Percentiles rank a stretch among this genome's conserved stretches.
phyloP scores from a whole-genome alignment of 2,329 filamentous ascomycete species.

The Penicillium polonicum region DNA sequence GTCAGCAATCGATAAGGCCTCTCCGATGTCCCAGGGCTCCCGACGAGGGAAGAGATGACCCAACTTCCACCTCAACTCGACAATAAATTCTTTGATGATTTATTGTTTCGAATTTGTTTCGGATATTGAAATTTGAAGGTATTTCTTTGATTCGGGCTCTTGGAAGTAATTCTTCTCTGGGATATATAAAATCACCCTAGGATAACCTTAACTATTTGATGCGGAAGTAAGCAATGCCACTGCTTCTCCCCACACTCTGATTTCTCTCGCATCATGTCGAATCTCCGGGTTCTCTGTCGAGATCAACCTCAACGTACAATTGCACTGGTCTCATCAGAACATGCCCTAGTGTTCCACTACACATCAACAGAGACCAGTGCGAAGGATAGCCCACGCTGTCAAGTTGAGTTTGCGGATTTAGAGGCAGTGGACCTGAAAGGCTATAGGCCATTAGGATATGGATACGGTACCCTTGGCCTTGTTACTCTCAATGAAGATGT shows the following conservation, averaged over 20 bases:
- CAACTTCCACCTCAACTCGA: neutral
- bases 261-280: conserved; percentile 46
- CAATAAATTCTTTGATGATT: neutral
- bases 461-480: conserved; percentile 83
- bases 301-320: conserved; percentile 86
- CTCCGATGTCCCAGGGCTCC: neutral
- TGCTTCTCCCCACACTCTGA: conserved; percentile 3
- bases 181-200: conserved; percentile 6
- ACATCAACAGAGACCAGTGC: conserved; percentile 61
- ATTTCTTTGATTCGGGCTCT: neutral
- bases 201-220: neutral
- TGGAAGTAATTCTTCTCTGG: neutral
- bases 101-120: neutral
- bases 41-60: neutral
- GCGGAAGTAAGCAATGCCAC: conserved; percentile 4
- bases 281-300: conserved; percentile 75
- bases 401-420: conserved; percentile 77
- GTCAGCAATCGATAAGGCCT: conserved; percentile 23
- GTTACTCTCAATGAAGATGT: conserved; percentile 82
- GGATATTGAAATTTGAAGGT: neutral
- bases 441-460: conserved; percentile 74
- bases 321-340: conserved; percentile 74
- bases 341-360: conserved; percentile 82
- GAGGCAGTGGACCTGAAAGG: conserved; percentile 67
- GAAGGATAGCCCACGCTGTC: conserved; percentile 62